Percentiles rank a stretch among this genome's conserved stretches.
phyloP scores from a whole-genome alignment of 2,329 filamentous ascomycete species.

The Byssochlamys sp. region DNA sequence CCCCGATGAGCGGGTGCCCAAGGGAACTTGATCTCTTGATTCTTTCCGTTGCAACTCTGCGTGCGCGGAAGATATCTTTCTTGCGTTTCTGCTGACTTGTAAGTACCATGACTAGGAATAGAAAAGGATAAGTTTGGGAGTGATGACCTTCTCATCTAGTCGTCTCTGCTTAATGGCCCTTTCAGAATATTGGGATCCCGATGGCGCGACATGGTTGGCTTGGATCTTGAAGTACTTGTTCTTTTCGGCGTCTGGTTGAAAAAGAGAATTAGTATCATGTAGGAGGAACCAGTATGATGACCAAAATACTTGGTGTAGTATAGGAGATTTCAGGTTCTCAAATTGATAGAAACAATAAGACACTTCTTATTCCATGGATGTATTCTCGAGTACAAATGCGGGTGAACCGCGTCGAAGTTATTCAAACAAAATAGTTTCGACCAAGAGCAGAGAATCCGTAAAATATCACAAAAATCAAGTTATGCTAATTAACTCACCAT shows the following conservation, averaged over 20 bases:
- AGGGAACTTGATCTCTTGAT: conserved; percentile 22
- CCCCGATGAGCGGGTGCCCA: conserved; percentile 19
- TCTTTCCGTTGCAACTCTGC: conserved; percentile 23
- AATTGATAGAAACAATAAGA: too few relatives aligned
- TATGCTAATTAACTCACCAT: conserved; percentile 3
- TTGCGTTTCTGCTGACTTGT: conserved; percentile 18
- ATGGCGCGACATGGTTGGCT: conserved; percentile 41
- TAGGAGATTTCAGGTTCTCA: too few relatives aligned
- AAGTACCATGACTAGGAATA: neutral
- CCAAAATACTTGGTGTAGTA: too few relatives aligned
- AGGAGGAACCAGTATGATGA: neutral
- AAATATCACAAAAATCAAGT: neutral
- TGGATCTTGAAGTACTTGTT: conserved; percentile 62
- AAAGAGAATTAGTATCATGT: neutral
- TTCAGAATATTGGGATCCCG: conserved; percentile 46
- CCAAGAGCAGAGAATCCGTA: neutral
- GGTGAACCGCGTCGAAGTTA: neutral
- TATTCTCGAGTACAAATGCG: too few relatives aligned
- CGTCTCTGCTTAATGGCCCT: conserved; percentile 50
- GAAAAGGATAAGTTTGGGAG: neutral
- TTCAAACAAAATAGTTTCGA: neutral
- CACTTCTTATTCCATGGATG: too few relatives aligned
- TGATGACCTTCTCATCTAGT: conserved; percentile 32
- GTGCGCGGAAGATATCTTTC: conserved; percentile 14
- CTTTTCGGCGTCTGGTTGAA: conserved; percentile 38